Conservation (phyloP, 192 early-diverging fungal genomes). For the Entrophospora sp. region DNA sequence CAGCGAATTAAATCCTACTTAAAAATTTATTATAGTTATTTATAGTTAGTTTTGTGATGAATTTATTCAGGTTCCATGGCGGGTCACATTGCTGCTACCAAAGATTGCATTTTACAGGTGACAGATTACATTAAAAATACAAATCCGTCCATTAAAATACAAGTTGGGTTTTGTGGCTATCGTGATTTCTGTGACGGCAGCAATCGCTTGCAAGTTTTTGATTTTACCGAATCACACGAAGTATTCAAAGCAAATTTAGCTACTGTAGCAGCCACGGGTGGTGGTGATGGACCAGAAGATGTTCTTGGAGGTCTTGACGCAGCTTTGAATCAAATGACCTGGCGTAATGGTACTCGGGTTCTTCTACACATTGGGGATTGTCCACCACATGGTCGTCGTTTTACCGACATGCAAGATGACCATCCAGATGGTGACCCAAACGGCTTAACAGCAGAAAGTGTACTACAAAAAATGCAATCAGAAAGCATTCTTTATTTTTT, state of each 20-base stretch:
- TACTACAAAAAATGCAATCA: constrained; percentile 6
- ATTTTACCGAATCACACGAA: neutral
- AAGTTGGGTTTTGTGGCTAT: constrained; percentile 16
- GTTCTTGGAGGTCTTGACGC: constrained; percentile 19
- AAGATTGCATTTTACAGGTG: constrained; percentile 16
- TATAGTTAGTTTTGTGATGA: neutral
- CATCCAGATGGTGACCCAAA: constrained; percentile 20
- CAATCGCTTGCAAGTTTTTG: neutral
- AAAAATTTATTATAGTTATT: neutral
- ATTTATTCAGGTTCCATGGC: constrained; percentile 2
- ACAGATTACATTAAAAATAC: neutral
- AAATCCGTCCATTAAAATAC: constrained; percentile 10
- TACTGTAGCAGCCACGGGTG: neutral
- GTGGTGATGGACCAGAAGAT: constrained; percentile 11
- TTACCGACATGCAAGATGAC: neutral
- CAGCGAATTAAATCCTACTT: too few relatives aligned
- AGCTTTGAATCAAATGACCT: constrained; percentile 3
- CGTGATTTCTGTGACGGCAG: constrained; percentile 1
- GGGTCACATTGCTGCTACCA: constrained; percentile 1
- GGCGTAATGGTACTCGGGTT: constrained; percentile 6
- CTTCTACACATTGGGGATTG: constrained; percentile 18
- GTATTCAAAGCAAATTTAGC: neutral
- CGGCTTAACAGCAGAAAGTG: constrained; percentile 16
- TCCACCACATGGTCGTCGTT: constrained; percentile 19
- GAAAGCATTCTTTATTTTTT: constrained; percentile 18